Conservation (phyloP, 2,329 filamentous ascomycete species). For the Cadophora sp. region DNA sequence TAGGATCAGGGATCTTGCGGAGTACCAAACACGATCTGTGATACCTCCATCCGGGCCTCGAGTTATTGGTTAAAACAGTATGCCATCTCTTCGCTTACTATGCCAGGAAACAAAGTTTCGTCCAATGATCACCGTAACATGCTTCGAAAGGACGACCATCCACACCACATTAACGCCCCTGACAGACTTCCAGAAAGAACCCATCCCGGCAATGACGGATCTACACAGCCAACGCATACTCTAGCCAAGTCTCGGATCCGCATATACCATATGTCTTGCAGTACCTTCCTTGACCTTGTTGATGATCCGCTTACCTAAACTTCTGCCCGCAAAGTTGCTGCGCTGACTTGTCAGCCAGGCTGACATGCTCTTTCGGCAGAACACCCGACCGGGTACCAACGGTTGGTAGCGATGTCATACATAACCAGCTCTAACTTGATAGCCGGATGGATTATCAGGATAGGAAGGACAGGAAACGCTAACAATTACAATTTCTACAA, state of each 20-base stretch:
- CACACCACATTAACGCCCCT: conserved; percentile 48
- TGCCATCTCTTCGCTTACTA: no score
- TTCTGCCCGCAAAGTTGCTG: no score
- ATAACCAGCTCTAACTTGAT: no score
- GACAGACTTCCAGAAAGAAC: conserved; percentile 52
- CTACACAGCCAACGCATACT: conserved; percentile 52
- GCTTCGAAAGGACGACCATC: conserved; percentile 43
- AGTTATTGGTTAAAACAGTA: no score
- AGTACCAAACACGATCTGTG: conserved; percentile 41
- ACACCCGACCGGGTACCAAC: no score
- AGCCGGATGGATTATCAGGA: no score
- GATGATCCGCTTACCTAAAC: conserved; percentile 50
- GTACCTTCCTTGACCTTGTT: conserved; percentile 66
- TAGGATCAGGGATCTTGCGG: conserved; percentile 42
- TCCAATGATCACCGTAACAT: conserved; percentile 12
- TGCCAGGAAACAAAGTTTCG: no score
- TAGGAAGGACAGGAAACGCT: no score
- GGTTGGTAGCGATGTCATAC: no score
- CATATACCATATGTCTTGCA: conserved; percentile 59
- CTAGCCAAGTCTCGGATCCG: conserved; percentile 61
- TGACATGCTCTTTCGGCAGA: no score
- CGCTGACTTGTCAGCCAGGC: no score
- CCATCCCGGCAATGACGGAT: conserved; percentile 57
- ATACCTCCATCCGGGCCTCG: conserved; percentile 8
- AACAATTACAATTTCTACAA: no score